Conservation (phyloP, 2,329 filamentous ascomycete genomes). For the Colletotrichum sp. region DNA sequence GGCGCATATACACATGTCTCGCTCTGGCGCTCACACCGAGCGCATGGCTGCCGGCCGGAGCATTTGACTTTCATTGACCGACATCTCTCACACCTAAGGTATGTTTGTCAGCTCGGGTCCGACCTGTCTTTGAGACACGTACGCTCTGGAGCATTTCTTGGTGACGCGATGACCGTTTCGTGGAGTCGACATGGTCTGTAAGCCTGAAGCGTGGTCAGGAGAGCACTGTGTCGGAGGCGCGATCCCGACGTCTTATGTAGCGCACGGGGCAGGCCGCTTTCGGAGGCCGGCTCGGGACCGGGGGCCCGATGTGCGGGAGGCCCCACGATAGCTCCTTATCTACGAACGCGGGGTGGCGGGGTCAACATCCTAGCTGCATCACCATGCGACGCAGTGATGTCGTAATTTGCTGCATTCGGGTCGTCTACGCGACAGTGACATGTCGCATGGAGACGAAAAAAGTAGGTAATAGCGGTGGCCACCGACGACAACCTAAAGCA, state of each 20-base stretch:
- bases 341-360: neutral
- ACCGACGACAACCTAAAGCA: neutral
- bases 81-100: neutral
- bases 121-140: neutral
- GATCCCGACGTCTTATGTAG: neutral
- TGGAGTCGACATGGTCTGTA: neutral
- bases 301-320: neutral
- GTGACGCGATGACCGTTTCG: neutral
- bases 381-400: neutral
- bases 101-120: neutral
- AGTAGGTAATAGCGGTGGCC: neutral
- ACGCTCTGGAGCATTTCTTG: neutral
- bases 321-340: neutral
- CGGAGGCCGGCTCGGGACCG: neutral
- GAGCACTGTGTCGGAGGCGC: neutral
- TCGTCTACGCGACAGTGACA: neutral
- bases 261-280: neutral
- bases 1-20: neutral
- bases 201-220: neutral
- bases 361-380: neutral
- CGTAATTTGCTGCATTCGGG: neutral
- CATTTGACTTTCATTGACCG: neutral
- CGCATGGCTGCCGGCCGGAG: neutral
- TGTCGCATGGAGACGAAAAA: neutral
- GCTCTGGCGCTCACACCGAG: neutral